phyloP scores from a whole-genome alignment of 345 rosid species.

The Eucalyptus fibrosa region DNA sequence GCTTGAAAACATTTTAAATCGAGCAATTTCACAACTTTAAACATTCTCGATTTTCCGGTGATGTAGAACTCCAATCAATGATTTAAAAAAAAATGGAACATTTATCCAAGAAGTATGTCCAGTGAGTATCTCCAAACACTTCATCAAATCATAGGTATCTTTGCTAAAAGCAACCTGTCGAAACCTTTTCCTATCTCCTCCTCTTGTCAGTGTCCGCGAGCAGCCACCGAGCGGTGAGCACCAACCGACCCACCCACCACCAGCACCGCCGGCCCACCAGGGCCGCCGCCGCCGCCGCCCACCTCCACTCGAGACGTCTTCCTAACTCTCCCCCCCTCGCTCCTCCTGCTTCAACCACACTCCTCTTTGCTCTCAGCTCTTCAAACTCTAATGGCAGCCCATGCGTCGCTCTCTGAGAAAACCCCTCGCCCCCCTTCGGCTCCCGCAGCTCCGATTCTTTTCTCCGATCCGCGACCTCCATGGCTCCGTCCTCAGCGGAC shows the following conservation, averaged over 20 bases:
- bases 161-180: not conserved
- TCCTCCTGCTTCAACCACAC: not conserved
- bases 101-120: not conserved
- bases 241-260: not conserved
- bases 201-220: not conserved
- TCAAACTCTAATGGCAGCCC: not conserved
- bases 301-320: not conserved
- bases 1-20: not conserved
- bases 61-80: not conserved
- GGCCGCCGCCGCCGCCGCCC: not conserved
- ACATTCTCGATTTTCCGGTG: not conserved
- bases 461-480: conserved; percentile 1
- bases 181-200: not conserved
- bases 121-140: not conserved
- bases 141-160: not conserved
- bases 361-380: not conserved
- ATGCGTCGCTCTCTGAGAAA: conserved; percentile 14
- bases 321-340: not conserved
- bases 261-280: not conserved
- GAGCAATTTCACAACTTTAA: not conserved
- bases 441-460: not conserved
- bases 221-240: not conserved
- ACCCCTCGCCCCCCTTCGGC: not conserved
- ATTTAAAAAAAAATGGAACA: not conserved
- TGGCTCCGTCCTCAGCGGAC: conserved; percentile 12